Base-by-base conservation (phyloP, 768 basidiomycete species). In the Suillus ampliporus region DNA sequence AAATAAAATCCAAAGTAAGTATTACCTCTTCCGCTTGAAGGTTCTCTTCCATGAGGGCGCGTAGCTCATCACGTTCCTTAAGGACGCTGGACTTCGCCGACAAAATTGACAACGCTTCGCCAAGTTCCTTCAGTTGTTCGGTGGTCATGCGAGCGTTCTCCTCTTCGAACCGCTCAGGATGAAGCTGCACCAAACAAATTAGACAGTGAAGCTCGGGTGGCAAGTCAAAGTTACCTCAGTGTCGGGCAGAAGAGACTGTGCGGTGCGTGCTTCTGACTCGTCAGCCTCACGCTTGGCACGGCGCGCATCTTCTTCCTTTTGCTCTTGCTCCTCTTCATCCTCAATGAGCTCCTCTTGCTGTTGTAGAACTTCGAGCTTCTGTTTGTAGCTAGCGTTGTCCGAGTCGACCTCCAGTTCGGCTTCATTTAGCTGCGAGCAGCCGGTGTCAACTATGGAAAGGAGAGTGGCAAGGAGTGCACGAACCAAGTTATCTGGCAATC, bases 271-370 rank as follows among this genome's bases (percentile, higher is more conserved):
- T 76, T 95, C 94, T 69, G 84, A 76, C 69, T 95, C 92, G 65
- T 88, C 90, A 26, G 88, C 86, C 76, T 92, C 94, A 69, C 89
- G 88, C 73, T 88, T 89, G 50, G 89, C 90, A 61, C 92, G 90
- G 46, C 94, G 89, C n/a, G 94, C 91, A 72, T 92, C 88, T 74
- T 95, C 92, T 74, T 94, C 94, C 78, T 95, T 91, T 77, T 96
- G 90, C 65, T 99, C 97, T 76, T 99, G 97, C 74, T 98, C 97
- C 66, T 95, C 88, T 78, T 99, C 97, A 75, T 99, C 97, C 73
- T 99, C 96, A 73, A 99, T 99, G 64, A 99, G 93, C 75, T 99
- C 97, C 74, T 99, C 94, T 76, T 99, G 97, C 70, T 99, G 94
- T 69, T 97, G 94, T 73, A 99, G 80, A 28, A 99, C 97, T 65